Evolutionary conservation across 2,329 filamentous ascomycete genomes (phyloP).

Genomic region (Epichloe elymi): DNA sequence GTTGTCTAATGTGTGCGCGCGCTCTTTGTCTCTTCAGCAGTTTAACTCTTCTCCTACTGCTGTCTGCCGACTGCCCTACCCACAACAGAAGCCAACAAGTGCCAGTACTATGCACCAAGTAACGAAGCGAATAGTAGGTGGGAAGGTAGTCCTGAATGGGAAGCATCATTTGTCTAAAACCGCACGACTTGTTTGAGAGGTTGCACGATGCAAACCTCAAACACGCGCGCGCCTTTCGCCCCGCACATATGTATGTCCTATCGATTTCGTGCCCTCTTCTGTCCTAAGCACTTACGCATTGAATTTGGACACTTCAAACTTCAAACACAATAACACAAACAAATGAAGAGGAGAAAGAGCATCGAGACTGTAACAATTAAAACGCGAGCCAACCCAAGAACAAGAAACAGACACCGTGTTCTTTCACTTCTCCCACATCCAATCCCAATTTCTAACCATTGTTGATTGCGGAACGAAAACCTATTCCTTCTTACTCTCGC

Average conservation of each 20-base stretch:
- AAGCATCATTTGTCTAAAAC: conserved; percentile 1
- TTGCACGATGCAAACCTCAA: conserved; percentile 2
- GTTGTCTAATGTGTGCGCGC: too few relatives aligned
- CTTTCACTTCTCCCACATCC: background rate
- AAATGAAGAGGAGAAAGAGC: background rate
- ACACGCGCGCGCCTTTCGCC: conserved; percentile 2
- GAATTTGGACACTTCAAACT: background rate
- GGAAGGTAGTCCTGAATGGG: background rate
- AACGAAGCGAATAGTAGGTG: too few relatives aligned
- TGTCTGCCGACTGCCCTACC: too few relatives aligned
- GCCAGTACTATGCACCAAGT: background rate
- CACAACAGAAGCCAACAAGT: background rate
- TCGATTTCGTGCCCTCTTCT: background rate
- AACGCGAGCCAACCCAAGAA: conserved; percentile 4
- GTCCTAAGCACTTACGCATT: background rate
- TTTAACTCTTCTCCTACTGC: too few relatives aligned
- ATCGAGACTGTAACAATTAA: conserved; percentile 2
- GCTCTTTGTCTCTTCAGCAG: too few relatives aligned
- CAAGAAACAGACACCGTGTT: background rate
- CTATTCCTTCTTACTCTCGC: conserved; percentile 25
- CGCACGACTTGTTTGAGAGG: background rate
- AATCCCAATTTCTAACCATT: background rate
- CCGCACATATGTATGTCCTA: background rate
- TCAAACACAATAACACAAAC: background rate
- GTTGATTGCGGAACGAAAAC: conserved; percentile 13